Base-by-base conservation (phyloP, 352 stramenopile genomes). In the Aphanomyces stellatus region DNA sequence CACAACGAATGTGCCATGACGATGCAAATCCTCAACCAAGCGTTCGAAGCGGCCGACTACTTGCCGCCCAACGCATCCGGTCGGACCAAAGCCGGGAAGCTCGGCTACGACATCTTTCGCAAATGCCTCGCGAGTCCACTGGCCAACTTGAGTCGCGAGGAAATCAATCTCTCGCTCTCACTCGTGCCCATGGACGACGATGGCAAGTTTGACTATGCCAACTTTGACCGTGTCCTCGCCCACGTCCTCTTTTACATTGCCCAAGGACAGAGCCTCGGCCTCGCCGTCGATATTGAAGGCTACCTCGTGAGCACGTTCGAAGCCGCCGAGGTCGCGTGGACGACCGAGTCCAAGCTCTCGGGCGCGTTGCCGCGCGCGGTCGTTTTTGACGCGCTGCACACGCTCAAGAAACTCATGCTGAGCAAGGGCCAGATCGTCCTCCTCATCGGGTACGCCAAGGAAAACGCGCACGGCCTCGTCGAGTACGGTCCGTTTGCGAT, bases 221-320 rank as follows among this genome's bases (percentile, higher is more conserved):
- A 90, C 73, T 93, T 93, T 60, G 80, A 88, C 19, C 80, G 69
- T 40, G 81, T 90, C 69, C 88, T 88, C 77, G 88, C 89, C 48
- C 68, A 88, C 49, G 74, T 79, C 1, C 68, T 92, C 57, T 88
- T 87, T 59, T 72, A 74, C 57, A 71, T 64, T 11, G 40, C 56
- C 2, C 56, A 64, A 53, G 33, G 56, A 0, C 56, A 64, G n/a
- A 53, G 30, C 4, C 56, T 64, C 35, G 56, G 25, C 6, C 41
- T 64, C 10, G 41, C 56, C 37, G 48, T 40, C 15, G 60, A 67
- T 33, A 67, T 67, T 25, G 60, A 59, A 22, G n/a, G 37, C 49
- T 67, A 67, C 37, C 33, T 67, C 15, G 6, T 59, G 17, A 19
- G 5, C 1, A 24, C n/a, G 31, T 67, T 67, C 40, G 46, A 56